These are phyloP conservation scores for Aspergillus cejpii DNA, from an alignment of 2,329 filamentous ascomycete genomes.

Conservation along the genomic window DNA sequence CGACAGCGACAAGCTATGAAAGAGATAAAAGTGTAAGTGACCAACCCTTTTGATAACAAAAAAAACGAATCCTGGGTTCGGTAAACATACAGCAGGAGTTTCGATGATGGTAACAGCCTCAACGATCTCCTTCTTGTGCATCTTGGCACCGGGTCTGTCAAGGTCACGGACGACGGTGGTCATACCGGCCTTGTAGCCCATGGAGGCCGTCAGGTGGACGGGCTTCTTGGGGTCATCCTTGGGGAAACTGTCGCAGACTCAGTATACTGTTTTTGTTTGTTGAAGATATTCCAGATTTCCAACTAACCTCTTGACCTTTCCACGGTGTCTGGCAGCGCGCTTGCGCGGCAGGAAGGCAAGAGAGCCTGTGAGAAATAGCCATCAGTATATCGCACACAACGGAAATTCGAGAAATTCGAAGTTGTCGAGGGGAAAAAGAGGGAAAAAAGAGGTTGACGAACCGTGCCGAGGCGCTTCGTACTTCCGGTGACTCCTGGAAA, in stretches of 20 bases:
- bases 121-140: constrained; percentile 98
- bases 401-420: constrained; percentile 25
- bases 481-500: constrained; percentile 54
- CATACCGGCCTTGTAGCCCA: constrained; percentile 99
- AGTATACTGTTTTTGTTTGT: constrained; percentile 23
- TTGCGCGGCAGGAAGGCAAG: constrained; percentile 83
- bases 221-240: constrained; percentile 99
- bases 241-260: constrained; percentile 66
- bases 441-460: constrained; percentile 63
- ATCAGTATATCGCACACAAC: constrained; percentile 31
- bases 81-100: constrained; percentile 83
- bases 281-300: not conserved
- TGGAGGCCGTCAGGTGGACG: constrained; percentile 93
- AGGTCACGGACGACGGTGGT: constrained; percentile 99
- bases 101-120: constrained; percentile 83
- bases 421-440: constrained; percentile 36
- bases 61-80: not conserved
- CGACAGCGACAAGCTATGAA: constrained; percentile 93
- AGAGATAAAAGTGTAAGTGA: constrained; percentile 24
- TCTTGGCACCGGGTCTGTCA: constrained; percentile 97
- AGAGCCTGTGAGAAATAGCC: constrained; percentile 47
- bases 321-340: constrained; percentile 87
- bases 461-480: constrained; percentile 92
- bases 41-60: constrained; percentile 16
- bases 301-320: constrained; percentile 95